Evolutionary conservation across 495 filamentous ascomycete species (phyloP), one percentile per base, ranked within the genome.

Genomic region (Podospora comata): DNA sequence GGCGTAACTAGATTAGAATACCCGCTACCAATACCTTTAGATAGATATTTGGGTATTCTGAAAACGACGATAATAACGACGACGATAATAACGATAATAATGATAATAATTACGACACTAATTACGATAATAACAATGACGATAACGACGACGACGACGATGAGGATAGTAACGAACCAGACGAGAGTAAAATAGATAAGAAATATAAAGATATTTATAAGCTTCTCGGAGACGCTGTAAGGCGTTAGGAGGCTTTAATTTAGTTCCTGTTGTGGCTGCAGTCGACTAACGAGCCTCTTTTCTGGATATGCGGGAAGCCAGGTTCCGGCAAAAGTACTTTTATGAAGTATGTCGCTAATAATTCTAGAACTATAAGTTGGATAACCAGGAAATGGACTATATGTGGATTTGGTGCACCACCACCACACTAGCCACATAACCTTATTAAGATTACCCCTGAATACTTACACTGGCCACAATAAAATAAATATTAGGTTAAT

Each of bases 251-350:
- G 1, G 27, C 28, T 13, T 30, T 28, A 2, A 30, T 9, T 28
- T 15, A 23, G 15, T 66, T 64, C 34, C 20, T 62, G 9, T 13
- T 18, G 19, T 70, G 63, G 68, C 28, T 55, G 2, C 26, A 34
- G 27, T 63, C 39, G 11, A 11, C 64, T n/a, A 5, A 63, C 5
- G 16, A 34, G 15, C 3, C 23, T 6, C 26, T 59, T 2, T 70
- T 66, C 39, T 70, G 68, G 68, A 66, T 70, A 3, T 34, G 32
- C 30, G 69, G 69, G 3, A 71, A 71, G 55, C 61, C 65, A 5
- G 69, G 69, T 1, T 71, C 69, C 2, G 69, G 69, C 11, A 71
- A 71, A n/a, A 67, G 65, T 62, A 71, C 69, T 0, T 19, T 71
- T 6, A 71, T 71, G 65, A 68, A 71, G 62, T 65, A 23, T 23